A percentile compares a stretch with the other conserved stretches of the same genome.
These are phyloP conservation scores for Hypoxylon trugodes DNA, from an alignment of 495 filamentous ascomycete genomes.

Conservation along the genomic window DNA sequence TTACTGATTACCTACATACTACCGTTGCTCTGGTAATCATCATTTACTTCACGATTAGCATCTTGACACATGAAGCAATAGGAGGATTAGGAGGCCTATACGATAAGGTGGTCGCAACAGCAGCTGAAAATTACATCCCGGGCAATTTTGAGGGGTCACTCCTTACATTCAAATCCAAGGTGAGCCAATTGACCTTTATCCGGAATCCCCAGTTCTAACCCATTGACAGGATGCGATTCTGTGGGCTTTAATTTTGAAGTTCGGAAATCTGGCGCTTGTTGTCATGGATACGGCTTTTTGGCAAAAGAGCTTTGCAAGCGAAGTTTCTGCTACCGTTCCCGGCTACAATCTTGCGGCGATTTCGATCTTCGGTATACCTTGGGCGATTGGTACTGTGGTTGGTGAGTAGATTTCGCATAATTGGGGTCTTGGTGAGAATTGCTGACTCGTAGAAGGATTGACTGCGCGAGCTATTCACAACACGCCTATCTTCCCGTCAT, in stretches of 20 bases:
- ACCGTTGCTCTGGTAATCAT: conserved; percentile 80
- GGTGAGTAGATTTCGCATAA: too few species aligned
- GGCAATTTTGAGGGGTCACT: conserved; percentile 60
- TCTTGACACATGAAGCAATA: conserved; percentile 72
- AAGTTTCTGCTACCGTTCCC: conserved; percentile 70
- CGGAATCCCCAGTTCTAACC: too few species aligned
- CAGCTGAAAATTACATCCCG: conserved; percentile 66
- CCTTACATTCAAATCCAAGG: conserved; percentile 61
- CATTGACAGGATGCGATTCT: conserved; percentile 61
- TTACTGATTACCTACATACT: conserved; percentile 66
- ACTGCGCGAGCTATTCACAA: conserved; percentile 77
- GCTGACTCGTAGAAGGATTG: too few species aligned
- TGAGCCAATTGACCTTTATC: too few species aligned
- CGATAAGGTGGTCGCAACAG: conserved; percentile 85
- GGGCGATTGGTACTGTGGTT: conserved; percentile 84
- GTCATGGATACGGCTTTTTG: conserved; percentile 65
- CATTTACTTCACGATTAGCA: conserved; percentile 81
- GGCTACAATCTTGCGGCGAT: conserved; percentile 85
- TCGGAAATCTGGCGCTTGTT: conserved; percentile 60
- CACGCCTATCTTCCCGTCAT: conserved; percentile 70
- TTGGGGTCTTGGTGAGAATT: too few species aligned
- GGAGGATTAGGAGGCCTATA: conserved; percentile 80
- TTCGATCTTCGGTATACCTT: conserved; percentile 87
- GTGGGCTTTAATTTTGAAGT: conserved; percentile 57
- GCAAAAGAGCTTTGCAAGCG: conserved; percentile 60